phyloP scores from a whole-genome alignment of 768 basidiomycete species.

The Clitopilus passeckerianus region DNA sequence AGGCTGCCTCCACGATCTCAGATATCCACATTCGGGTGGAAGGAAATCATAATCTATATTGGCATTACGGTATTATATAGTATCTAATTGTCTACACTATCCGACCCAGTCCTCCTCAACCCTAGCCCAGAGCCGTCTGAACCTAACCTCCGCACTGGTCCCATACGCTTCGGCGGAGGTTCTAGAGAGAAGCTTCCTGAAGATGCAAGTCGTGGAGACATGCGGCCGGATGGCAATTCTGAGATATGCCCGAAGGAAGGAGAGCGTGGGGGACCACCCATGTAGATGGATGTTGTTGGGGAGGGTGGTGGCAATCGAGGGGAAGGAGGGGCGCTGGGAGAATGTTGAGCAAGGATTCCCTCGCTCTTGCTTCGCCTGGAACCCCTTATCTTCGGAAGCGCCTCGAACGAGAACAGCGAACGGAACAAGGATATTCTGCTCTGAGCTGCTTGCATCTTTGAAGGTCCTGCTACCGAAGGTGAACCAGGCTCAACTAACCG shows the following conservation, averaged over 20 bases:
- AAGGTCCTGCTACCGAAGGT: constrained; percentile 21
- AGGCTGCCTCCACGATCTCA: neutral
- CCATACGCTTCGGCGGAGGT: neutral
- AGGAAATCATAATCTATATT: neutral
- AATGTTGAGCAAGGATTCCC: constrained; percentile 66
- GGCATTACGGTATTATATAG: neutral
- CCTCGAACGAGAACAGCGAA: constrained; percentile 48
- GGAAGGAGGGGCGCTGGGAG: constrained; percentile 34
- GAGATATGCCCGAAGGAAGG: neutral
- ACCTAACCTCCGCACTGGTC: neutral
- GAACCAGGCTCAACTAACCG: constrained; percentile 34
- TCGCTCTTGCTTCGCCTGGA: constrained; percentile 46
- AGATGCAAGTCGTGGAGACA: neutral
- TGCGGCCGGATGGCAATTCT: neutral
- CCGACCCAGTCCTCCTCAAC: neutral
- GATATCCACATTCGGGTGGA: neutral
- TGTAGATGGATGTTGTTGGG: constrained; percentile 10
- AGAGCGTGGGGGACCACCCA: neutral
- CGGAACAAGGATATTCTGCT: constrained; percentile 60
- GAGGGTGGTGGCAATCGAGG: constrained; percentile 26
- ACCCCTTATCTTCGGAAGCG: constrained; percentile 36
- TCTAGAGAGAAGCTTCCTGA: neutral
- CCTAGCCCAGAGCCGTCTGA: neutral
- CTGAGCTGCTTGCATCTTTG: constrained; percentile 19
- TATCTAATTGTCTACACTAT: neutral